Evolutionary conservation across 768 basidiomycete genomes (phyloP), one percentile per base, ranked within the genome.

Genomic region (Tulasnella sp.): DNA sequence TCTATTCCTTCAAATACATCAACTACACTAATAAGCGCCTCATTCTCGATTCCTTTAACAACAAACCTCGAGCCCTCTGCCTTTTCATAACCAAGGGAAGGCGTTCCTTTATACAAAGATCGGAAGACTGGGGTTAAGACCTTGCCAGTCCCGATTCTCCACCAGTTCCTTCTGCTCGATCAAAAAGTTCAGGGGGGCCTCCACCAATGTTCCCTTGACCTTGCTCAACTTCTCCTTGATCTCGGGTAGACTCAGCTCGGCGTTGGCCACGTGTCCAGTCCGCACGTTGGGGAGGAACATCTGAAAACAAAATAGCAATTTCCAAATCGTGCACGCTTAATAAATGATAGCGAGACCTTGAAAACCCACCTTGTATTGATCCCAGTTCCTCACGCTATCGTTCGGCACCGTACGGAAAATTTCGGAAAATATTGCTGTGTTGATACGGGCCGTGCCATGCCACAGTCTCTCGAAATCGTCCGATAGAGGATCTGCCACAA

Each of bases 381-480:
- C 72, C 90, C 88, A 92, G 59, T 77, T 76, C 63, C 83, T 77
- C 51, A 93, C 85, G 30, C 85, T 71, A 70, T 94, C 91, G 15
- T 82, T 85, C 2, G 92, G 91, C 11, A 90, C 80, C 19, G 87
- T 83, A 34, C 82, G 77, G 76, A 96, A 96, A 30, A 92, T 65
- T 71, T 89, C 87, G 3, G 85, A 83, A 65, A 90, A 94, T 55
- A 92, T 77, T 68, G 87, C 85, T 54, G 89, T 76, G 68, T 96
- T 96, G 72, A 71, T 78, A 59, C 78, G 76, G 12, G 91, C 92
- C 0, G 87, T 92, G 42, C 73, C 74, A 41, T 74, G 76, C 82
- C 84, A 84, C 4, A 92, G 71, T 7, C 72, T 61, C 3, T 79
- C 65, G 12, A 81, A 82, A 42, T 72, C 70, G 21, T 83, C 79